Evolutionary conservation across 345 rosid species (phyloP).

Genomic region (Murraya paniculata): DNA sequence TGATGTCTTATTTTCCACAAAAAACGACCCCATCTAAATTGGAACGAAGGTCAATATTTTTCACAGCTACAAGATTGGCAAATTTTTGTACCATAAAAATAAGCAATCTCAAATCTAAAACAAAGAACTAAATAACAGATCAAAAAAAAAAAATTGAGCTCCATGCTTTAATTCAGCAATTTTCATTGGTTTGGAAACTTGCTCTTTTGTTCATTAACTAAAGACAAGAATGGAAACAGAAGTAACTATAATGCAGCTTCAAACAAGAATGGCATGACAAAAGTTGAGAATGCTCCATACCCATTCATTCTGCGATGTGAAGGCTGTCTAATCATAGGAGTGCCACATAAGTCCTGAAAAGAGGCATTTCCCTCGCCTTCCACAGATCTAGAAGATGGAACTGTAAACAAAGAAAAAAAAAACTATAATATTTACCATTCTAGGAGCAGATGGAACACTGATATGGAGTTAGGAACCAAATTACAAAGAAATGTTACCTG

Average conservation of each 20-base stretch:
- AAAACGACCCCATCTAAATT: neutral
- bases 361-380: slow-evolving; percentile 51
- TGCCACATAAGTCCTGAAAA: slow-evolving; percentile 35
- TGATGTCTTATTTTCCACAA: neutral
- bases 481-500: slow-evolving; percentile 38
- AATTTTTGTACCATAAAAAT: neutral
- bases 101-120: neutral
- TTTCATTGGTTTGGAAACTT: neutral
- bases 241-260: neutral
- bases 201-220: neutral
- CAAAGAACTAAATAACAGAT: neutral
- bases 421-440: neutral
- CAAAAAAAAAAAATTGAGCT: neutral
- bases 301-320: slow-evolving; percentile 50
- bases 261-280: neutral
- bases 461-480: slow-evolving; percentile 1
- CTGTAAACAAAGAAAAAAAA: slow-evolving; percentile 34
- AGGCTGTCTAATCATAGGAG: slow-evolving; percentile 44
- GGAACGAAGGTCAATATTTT: neutral
- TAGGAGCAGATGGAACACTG: neutral
- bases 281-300: slow-evolving; percentile 29
- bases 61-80: neutral
- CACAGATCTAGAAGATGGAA: slow-evolving; percentile 40
- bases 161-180: neutral
- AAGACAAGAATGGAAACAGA: neutral